Evolutionary conservation across 495 filamentous ascomycete genomes (phyloP), one percentile per base, ranked within the genome.

Genomic region (Neurospora sp.): DNA sequence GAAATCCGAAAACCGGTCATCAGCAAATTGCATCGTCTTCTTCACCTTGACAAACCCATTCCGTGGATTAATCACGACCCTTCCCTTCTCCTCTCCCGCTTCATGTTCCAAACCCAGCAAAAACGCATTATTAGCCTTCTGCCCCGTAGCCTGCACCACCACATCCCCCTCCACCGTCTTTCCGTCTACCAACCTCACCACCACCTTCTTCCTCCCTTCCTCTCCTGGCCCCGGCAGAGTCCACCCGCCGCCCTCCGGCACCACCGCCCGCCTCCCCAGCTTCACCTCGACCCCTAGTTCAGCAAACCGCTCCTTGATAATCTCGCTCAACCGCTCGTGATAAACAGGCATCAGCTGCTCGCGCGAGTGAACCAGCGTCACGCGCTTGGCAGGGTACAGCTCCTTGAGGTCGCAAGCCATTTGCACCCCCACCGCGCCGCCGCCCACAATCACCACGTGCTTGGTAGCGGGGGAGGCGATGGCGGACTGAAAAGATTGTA

Each of bases 391-490:
- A 0, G 86, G 87, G 71, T 88, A 89, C 18, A 82, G 78, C 69
- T 86, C 86, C 75, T 89, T 89, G 37, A 89, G 76, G 75, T 91
- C 89, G 16, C 85, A 84, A 1, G 88, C 88, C 81, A 90, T 84
- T 75, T 91, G 85, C 12, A 90, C 84, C 0, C 88, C 89, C 0
- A 89, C 88, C 4, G 89, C 87, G 10, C 89, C 89, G 9, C 88
- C 89, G 10, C 89, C 89, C 4, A 89, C 81, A 40, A 91, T 82
- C 4, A 84, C 76, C 75, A 90, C 84, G 20, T 59, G 48, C 1
- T 31, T 14, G 0, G 82, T 84, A 11, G 78, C 74, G 4, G 86
- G 78, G 1, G 59, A 9, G 16, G 70, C 35, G 27, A 87, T 79
- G 20, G 38, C 69, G 7, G 41, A 31, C 27, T 86, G 83, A 70